phyloP scores from a whole-genome alignment of 352 stramenopile species.

The Phytophthora pinifolia region DNA sequence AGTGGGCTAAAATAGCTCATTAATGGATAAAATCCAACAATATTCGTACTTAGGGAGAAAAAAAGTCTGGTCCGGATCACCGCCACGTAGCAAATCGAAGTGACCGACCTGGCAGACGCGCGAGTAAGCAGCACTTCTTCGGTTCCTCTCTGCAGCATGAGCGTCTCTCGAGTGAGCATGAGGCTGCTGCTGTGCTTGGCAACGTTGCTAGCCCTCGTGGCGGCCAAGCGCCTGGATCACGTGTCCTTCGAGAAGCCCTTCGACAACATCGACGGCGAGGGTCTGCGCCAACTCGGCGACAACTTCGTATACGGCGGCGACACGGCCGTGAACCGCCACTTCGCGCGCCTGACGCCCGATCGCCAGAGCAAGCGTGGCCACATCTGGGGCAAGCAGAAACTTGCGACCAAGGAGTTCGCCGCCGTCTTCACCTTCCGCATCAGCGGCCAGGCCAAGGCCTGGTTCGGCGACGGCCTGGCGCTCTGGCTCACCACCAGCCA shows the following conservation, averaged over 20 bases:
- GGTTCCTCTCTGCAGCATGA: conserved; percentile 20
- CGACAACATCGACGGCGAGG: conserved; percentile 64
- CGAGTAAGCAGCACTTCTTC: conserved; percentile 7
- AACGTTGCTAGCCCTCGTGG: conserved; percentile 18
- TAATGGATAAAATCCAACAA: background rate
- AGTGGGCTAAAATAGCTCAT: conserved; percentile 1
- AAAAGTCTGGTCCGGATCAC: conserved; percentile 5
- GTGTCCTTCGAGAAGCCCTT: conserved; percentile 85
- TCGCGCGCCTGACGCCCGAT: conserved; percentile 78
- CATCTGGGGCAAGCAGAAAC: conserved; percentile 72
- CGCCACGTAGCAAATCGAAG: conserved; percentile 25
- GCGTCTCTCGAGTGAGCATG: conserved; percentile 12
- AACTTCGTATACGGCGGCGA: conserved; percentile 66
- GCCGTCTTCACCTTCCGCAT: conserved; percentile 85
- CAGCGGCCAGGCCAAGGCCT: conserved; percentile 69
- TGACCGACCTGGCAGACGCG: background rate
- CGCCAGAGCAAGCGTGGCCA: conserved; percentile 75
- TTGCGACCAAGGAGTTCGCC: conserved; percentile 66
- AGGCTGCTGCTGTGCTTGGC: conserved; percentile 24
- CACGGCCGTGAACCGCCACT: conserved; percentile 76
- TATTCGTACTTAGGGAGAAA: background rate
- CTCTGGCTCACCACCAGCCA: conserved; percentile 75
- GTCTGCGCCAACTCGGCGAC: conserved; percentile 51
- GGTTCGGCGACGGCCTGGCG: conserved; percentile 79
- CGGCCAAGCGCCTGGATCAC: conserved; percentile 41